These are phyloP conservation scores for Cicer chorassanicum DNA, from an alignment of 306 rosid genomes.

Conservation along the genomic window DNA sequence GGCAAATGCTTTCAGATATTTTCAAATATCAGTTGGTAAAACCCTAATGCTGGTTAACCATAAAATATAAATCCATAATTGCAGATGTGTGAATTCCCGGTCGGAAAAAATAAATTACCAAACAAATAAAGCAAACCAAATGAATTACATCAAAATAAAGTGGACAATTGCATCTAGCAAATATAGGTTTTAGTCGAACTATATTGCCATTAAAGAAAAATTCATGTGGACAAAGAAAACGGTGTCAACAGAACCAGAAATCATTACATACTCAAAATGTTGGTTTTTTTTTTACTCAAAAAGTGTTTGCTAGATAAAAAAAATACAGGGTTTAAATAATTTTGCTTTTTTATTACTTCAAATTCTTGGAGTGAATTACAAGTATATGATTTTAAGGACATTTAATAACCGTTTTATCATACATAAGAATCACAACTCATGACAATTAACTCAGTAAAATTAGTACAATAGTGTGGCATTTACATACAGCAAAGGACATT, in stretches of 20 bases:
- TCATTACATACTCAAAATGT: too few relatives aligned
- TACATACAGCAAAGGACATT: background rate
- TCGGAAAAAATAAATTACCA: background rate
- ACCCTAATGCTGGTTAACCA: constrained; percentile 1
- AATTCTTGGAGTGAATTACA: background rate
- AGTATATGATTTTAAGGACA: background rate
- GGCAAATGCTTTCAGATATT: constrained; percentile 45
- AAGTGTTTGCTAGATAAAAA: background rate
- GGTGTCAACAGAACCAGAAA: background rate
- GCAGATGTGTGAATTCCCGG: background rate
- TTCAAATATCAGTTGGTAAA: constrained; percentile 1
- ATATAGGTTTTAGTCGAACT: background rate
- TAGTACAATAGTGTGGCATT: background rate
- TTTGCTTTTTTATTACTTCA: background rate
- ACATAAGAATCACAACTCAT: background rate
- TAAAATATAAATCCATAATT: background rate
- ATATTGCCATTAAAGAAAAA: background rate
- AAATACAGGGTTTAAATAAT: too few relatives aligned
- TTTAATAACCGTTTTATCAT: too few relatives aligned
- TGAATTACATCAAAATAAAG: background rate
- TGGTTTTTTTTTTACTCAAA: background rate
- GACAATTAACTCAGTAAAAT: background rate
- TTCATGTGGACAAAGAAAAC: background rate
- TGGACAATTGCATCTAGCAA: constrained; percentile 6
- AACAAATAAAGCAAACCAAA: constrained; percentile 25